Base-by-base conservation (phyloP, 768 basidiomycete genomes). In the Suillus fuscotomentosus region DNA sequence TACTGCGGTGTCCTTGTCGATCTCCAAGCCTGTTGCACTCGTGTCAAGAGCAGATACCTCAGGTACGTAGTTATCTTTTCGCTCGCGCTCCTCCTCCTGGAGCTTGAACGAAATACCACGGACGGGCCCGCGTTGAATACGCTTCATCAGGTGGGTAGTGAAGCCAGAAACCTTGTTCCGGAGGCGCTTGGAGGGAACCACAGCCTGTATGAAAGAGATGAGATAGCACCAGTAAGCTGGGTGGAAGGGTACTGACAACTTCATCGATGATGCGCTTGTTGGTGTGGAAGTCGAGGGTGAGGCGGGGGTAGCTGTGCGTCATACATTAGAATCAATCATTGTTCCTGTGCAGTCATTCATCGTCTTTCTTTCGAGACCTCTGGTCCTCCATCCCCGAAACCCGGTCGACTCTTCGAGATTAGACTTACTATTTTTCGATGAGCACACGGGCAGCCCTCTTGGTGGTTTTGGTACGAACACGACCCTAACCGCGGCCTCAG, bases 21-120 rank as follows among this genome's bases (percentile, higher is more conserved):
- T 84, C 76, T 95, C 91, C 62, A 98, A 82, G 53, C 90, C 90
- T 51, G 82, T 84, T 5, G 81, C 81, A 64, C 84, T 81, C 65
- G 86, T 88, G 78, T 96, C 92, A 69, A 99, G 91, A 47, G 97
- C 97, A 61, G 97, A 99, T 45, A 97, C 89, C 75, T 99, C 97
- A 68, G 97, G 97, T 61, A 99, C 97, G 79, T 94, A 98, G 85
- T 98, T 96, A 79, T 99, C 97, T 87, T 99, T 99, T 73, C 97
- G 84, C 82, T 99, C 97, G 67, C 97, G 88, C 83, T 99, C 97
- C 81, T 99, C 97, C 77, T 99, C 97, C 79, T 99, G 97, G 71
- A 99, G 91, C 82, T 98, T 97, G 94, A 99, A 99, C 63, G 97
- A 99, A 79, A 99, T 99, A 72, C 97, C 97, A 69, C 95, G 94